These are phyloP conservation scores for Neurospora tetraspora DNA, from an alignment of 495 filamentous ascomycete species.

Conservation along the genomic window DNA sequence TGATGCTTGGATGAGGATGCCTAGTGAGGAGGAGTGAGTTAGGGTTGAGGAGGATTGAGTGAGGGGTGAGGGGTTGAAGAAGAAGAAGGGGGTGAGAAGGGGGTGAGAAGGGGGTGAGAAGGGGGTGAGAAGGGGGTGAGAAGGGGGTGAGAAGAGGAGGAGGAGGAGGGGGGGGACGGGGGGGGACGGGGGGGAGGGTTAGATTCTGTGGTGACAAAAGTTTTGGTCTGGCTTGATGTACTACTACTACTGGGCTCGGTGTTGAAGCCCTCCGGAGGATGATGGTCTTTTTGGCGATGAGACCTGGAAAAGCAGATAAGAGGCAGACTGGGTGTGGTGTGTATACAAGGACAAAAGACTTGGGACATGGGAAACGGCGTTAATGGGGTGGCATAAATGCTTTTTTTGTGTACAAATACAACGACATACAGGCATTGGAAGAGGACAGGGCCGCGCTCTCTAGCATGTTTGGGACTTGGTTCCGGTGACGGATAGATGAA, in stretches of 20 bases:
- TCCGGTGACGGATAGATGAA: background rate
- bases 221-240: background rate
- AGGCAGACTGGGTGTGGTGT: background rate
- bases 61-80: background rate
- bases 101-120: background rate
- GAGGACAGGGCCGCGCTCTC: background rate
- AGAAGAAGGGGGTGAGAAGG: background rate
- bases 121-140: background rate
- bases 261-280: background rate
- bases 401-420: background rate
- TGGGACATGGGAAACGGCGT: background rate
- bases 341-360: background rate
- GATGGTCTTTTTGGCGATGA: background rate
- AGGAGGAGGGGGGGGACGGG: background rate
- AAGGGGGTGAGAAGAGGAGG: background rate
- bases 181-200: background rate
- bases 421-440: background rate
- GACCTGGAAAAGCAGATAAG: background rate
- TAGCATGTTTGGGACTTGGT: background rate
- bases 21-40: conserved; percentile 39
- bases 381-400: background rate
- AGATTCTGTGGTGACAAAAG: background rate
- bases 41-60: background rate
- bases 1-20: conserved; percentile 76
- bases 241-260: background rate